Conservation (phyloP, 768 basidiomycete genomes). For the Suillus subluteus region DNA sequence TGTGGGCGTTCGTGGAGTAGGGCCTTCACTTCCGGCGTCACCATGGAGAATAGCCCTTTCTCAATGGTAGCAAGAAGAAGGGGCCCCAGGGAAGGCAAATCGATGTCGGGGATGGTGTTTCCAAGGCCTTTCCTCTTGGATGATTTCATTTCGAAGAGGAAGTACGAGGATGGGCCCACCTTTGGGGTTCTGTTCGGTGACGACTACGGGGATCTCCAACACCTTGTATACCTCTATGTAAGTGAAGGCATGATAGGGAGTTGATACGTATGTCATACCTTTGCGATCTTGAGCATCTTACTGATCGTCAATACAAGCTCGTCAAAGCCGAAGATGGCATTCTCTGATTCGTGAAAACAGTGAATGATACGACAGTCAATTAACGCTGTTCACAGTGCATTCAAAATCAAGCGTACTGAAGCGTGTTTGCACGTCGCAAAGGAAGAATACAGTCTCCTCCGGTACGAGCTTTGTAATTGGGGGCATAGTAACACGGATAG, state of each 20-base stretch:
- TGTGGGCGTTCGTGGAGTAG: constrained; percentile 51
- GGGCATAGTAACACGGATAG: constrained; percentile 21
- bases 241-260: neutral
- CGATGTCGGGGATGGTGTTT: constrained; percentile 64
- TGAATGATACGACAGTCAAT: constrained; percentile 20
- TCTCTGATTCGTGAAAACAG: constrained; percentile 38
- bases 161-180: constrained; percentile 44
- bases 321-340: constrained; percentile 71
- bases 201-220: constrained; percentile 71
- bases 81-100: constrained; percentile 53
- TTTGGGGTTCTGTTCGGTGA: constrained; percentile 83
- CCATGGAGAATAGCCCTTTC: constrained; percentile 89
- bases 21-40: constrained; percentile 63
- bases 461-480: constrained; percentile 42
- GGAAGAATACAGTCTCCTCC: constrained; percentile 58
- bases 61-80: constrained; percentile 65
- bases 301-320: constrained; percentile 60
- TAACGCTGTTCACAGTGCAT: neutral
- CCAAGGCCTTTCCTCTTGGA: constrained; percentile 60
- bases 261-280: constrained; percentile 46
- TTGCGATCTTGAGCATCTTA: constrained; percentile 79
- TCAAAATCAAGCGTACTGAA: constrained; percentile 55
- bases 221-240: constrained; percentile 40
- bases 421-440: constrained; percentile 83
- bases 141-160: constrained; percentile 4